Percentiles rank a stretch among this genome's conserved stretches.
phyloP scores from a whole-genome alignment of 2,329 filamentous ascomycete genomes.

The Fusarium scirpi region DNA sequence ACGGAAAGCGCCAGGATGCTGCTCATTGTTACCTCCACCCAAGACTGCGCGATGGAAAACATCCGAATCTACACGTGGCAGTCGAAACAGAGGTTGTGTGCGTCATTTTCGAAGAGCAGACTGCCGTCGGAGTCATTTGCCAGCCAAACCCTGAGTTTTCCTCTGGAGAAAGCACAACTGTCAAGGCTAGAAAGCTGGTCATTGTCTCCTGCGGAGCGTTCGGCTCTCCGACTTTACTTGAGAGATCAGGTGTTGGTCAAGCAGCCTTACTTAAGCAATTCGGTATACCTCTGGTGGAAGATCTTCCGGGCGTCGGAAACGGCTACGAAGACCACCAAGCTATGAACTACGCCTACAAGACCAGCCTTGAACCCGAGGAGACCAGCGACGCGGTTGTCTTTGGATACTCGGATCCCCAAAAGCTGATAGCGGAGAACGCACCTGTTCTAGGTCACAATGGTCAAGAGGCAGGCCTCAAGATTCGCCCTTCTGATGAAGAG shows the following conservation, averaged over 20 bases:
- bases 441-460: not conserved
- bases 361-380: not conserved
- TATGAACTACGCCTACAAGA: not conserved
- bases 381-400: not conserved
- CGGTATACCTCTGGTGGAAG: not conserved
- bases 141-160: not conserved
- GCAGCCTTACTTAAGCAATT: not conserved
- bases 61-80: not conserved
- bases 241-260: not conserved
- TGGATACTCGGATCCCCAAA: not conserved
- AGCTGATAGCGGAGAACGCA: not conserved
- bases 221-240: not conserved
- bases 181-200: not conserved
- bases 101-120: not conserved
- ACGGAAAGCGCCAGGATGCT: not conserved
- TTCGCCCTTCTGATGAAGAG: not conserved
- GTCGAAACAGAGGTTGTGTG: not conserved
- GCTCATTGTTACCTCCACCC: not conserved
- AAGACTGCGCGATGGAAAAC: not conserved
- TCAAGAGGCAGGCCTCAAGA: not conserved
- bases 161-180: not conserved
- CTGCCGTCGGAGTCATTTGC: not conserved
- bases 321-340: not conserved
- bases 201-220: not conserved
- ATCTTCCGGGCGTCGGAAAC: not conserved